Conservation (phyloP, 2,329 filamentous ascomycete species). For the Alternaria tenuissima region DNA sequence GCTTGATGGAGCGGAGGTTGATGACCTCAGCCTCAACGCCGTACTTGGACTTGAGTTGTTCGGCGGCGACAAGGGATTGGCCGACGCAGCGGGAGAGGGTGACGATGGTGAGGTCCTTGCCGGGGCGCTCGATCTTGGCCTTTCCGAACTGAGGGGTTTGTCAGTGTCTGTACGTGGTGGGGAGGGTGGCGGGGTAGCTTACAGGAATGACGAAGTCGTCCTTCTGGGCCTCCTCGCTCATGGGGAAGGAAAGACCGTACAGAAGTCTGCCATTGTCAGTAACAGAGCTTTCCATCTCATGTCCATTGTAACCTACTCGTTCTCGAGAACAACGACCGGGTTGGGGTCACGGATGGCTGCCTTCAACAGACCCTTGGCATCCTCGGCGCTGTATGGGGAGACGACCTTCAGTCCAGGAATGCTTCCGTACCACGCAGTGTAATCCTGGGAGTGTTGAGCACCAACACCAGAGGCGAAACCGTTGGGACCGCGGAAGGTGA, state of each 20-base stretch:
- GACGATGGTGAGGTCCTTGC: constrained; percentile 96
- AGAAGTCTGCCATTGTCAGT: constrained; percentile 64
- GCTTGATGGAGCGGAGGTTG: constrained; percentile 98
- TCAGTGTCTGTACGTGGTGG: constrained; percentile 16
- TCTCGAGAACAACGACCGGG: constrained; percentile 77
- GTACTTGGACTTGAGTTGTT: constrained; percentile 94
- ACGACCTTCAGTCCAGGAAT: constrained; percentile 98
- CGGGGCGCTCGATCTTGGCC: constrained; percentile 96
- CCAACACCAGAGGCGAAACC: constrained; percentile 95
- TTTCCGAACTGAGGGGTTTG: constrained; percentile 74
- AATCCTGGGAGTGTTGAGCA: constrained; percentile 99
- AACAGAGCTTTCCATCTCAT: neutral
- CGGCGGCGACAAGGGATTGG: constrained; percentile 86
- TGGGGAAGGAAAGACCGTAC: constrained; percentile 94
- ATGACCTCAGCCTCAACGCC: constrained; percentile 95
- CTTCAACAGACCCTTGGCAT: constrained; percentile 97
- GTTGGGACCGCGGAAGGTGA: constrained; percentile 99
- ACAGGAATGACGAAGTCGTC: constrained; percentile 93
- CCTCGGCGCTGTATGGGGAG: constrained; percentile 93
- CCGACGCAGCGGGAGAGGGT: constrained; percentile 94
- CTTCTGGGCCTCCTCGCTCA: constrained; percentile 96
- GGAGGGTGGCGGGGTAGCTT: constrained; percentile 27
- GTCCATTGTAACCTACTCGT: constrained; percentile 52
- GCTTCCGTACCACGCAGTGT: constrained; percentile 97
- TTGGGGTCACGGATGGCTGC: constrained; percentile 98